phyloP scores from a whole-genome alignment of 768 basidiomycete genomes.

The Suillus clintonianus region DNA sequence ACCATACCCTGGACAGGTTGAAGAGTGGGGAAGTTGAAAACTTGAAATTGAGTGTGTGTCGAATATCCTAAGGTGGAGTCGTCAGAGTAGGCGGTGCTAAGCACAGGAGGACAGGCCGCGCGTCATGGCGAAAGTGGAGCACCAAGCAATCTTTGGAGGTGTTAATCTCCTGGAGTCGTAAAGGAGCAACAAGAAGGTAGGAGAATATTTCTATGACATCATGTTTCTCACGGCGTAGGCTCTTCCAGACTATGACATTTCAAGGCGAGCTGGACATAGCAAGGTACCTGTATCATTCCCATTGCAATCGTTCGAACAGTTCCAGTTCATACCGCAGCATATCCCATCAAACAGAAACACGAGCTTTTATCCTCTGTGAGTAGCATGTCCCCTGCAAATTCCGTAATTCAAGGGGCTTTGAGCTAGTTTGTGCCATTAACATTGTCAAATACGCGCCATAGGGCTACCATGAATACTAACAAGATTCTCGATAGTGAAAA shows the following conservation, averaged over 20 bases:
- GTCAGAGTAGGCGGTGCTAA: background rate
- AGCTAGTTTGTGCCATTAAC: background rate
- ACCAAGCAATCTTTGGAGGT: no score
- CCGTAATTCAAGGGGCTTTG: background rate
- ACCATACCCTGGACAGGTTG: no score
- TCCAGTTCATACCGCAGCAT: background rate
- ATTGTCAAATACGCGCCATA: background rate
- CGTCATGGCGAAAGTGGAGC: no score
- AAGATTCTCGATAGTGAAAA: background rate
- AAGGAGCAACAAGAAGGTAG: background rate
- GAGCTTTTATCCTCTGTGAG: background rate
- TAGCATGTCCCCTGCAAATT: background rate
- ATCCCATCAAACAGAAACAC: background rate
- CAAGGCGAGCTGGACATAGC: background rate
- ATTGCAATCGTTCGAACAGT: background rate
- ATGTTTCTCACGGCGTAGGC: background rate
- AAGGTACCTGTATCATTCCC: background rate
- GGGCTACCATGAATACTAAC: background rate
- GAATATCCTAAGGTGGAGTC: background rate
- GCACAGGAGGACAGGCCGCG: background rate
- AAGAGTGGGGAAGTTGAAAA: background rate
- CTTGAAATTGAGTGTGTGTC: background rate
- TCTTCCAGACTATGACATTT: background rate
- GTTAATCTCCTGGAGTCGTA: background rate
- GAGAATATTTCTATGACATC: conserved; percentile 2